Evolutionary conservation across 129 eudicot genomes (phyloP).

Genomic region (Arctium lappa): DNA sequence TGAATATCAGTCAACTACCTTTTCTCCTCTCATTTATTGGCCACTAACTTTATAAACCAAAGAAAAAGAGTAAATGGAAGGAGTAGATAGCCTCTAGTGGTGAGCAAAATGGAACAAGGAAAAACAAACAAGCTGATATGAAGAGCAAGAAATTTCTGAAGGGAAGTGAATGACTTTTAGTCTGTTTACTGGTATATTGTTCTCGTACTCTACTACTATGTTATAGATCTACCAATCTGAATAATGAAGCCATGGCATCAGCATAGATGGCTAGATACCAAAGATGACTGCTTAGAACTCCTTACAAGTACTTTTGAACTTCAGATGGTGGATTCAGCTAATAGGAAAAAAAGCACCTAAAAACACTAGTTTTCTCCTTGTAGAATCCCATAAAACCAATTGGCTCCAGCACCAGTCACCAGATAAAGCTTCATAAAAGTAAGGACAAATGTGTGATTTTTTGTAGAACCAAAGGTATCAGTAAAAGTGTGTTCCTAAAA

Average conservation of each 20-base stretch:
- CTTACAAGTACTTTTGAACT: neutral
- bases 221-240: neutral
- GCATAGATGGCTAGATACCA: neutral
- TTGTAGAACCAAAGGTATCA: neutral
- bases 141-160: neutral
- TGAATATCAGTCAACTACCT: neutral
- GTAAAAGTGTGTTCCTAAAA: neutral
- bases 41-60: neutral
- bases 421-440: neutral
- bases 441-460: neutral
- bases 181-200: neutral
- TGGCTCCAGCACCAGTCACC: neutral
- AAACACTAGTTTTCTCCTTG: neutral
- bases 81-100: neutral
- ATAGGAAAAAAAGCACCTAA: neutral
- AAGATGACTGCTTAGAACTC: neutral
- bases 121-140: neutral
- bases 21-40: neutral
- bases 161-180: neutral
- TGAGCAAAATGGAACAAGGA: neutral
- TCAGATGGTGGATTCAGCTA: neutral
- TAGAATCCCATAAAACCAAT: neutral
- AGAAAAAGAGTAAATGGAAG: neutral
- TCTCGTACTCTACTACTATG: neutral
- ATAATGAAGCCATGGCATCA: neutral